A percentile compares a stretch with the other conserved stretches of the same genome.
Evolutionary conservation across 2,329 filamentous ascomycete species (phyloP).

Genomic region (Aspergillus pseudoviridinutans): DNA sequence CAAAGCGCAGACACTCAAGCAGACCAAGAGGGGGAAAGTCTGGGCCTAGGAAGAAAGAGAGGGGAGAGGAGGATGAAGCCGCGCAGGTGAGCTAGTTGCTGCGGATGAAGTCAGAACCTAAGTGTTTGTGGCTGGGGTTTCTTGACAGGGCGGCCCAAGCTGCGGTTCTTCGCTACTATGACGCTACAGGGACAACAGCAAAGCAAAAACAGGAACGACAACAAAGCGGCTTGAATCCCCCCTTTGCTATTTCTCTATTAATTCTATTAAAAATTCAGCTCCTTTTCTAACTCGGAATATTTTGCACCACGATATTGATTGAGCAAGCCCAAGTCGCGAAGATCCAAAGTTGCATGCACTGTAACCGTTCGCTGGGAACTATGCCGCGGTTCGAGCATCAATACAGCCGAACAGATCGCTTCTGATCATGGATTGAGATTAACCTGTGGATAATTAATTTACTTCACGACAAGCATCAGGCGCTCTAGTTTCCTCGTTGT

Average conservation of each 20-base stretch:
- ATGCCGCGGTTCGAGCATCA: not conserved
- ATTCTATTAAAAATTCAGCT: not conserved
- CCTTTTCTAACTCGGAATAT: not conserved
- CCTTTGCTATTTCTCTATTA: not conserved
- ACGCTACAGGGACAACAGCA: not conserved
- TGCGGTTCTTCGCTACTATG: not conserved
- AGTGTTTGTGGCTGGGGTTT: conserved; percentile 2
- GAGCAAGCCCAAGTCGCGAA: not conserved
- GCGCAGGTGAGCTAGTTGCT: not conserved
- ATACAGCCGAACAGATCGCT: not conserved
- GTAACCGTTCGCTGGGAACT: not conserved
- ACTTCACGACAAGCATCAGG: not conserved
- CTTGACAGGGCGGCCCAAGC: conserved; percentile 4
- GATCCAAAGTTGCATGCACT: not conserved
- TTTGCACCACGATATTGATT: not conserved
- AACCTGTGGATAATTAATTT: not conserved
- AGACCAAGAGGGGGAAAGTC: conserved; percentile 2
- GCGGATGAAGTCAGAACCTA: conserved; percentile 11
- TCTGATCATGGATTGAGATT: not conserved
- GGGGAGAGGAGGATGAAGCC: conserved; percentile 5
- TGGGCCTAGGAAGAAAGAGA: not conserved
- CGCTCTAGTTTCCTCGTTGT: not conserved
- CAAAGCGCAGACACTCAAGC: conserved; percentile 6
- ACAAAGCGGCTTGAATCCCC: not conserved
- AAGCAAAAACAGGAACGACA: not conserved